Conservation (phyloP, 768 basidiomycete genomes). For the Pholiota microspora region DNA sequence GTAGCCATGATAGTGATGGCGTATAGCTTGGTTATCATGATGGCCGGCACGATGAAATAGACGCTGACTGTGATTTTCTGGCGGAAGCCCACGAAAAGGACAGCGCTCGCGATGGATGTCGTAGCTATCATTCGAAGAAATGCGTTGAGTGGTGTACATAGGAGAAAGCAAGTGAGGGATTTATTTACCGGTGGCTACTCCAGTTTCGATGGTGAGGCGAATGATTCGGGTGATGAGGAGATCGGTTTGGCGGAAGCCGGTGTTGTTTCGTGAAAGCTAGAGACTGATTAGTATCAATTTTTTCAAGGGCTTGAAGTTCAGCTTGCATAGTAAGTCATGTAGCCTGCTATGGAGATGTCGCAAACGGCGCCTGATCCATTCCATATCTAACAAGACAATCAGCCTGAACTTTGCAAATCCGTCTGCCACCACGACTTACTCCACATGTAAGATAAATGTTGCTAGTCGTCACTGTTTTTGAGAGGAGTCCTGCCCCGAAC, state of each 20-base stretch:
- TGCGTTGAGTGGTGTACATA: background rate
- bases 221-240: slow-evolving; percentile 26
- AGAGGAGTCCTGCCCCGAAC: slow-evolving; percentile 14
- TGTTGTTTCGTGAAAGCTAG: slow-evolving; percentile 23
- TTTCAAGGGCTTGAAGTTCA: background rate
- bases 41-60: slow-evolving; percentile 31
- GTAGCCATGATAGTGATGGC: slow-evolving; percentile 31
- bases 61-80: slow-evolving; percentile 22
- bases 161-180: background rate
- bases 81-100: slow-evolving; percentile 27
- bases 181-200: slow-evolving; percentile 26
- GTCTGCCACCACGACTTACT: slow-evolving; percentile 13
- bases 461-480: slow-evolving; percentile 15
- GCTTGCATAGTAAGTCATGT: slow-evolving; percentile 31
- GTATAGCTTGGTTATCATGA: slow-evolving; percentile 33
- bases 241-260: slow-evolving; percentile 23
- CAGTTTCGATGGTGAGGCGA: slow-evolving; percentile 37
- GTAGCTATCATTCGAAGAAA: slow-evolving; percentile 24
- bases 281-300: background rate
- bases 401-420: background rate
- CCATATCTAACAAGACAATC: slow-evolving; percentile 24
- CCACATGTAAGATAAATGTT: slow-evolving; percentile 26
- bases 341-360: slow-evolving; percentile 28
- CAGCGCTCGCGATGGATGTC: slow-evolving; percentile 26
- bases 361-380: slow-evolving; percentile 29